Base-by-base conservation (phyloP, 495 filamentous ascomycete species). In the Rostrohypoxylon terebratum region DNA sequence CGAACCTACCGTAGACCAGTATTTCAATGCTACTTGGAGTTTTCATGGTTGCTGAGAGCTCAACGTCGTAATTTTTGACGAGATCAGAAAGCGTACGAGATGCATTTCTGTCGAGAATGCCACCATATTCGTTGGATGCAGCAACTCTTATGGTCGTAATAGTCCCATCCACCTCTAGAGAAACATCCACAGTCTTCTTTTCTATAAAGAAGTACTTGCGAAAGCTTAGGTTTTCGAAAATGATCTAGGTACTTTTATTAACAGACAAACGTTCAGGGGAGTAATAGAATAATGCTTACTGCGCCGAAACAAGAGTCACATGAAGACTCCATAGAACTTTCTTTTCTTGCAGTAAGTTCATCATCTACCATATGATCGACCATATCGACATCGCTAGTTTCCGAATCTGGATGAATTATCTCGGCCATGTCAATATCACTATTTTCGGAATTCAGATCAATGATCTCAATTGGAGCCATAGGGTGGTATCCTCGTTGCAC, bases 271-370 rank as follows among this genome's bases (percentile, higher is more conserved):
- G n/a, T n/a, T n/a, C n/a, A n/a, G n/a, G n/a, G 11, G 21, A 34
- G 11, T 36, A 4, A n/a, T n/a, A 23, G 40, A 1, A 4, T 36
- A 5, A 16, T 47, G 14, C 66, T 57, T 8, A 68, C 66, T 48
- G 62, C 58, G 20, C 66, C 66, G 28, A 68, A 68, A 31, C 66
- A 68, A 47, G 48, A 47, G 21, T 68, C 66, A 48, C 38, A 62
- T 18, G 9, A 40, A 4, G 28, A 4, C 16, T 48, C 40, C n/a
- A n/a, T n/a, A n/a, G n/a, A n/a, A n/a, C n/a, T n/a, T n/a, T n/a
- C n/a, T n/a, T n/a, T n/a, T n/a, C n/a, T n/a, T n/a, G n/a, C n/a
- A n/a, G n/a, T n/a, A n/a, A n/a, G n/a, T n/a, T n/a, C n/a, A 9
- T 5, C 33, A 21, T 33, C 8, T 2, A n/a, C 38, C 2, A 55